Conservation (phyloP, 2,329 filamentous ascomycete genomes). For the Colletotrichum sublineola region DNA sequence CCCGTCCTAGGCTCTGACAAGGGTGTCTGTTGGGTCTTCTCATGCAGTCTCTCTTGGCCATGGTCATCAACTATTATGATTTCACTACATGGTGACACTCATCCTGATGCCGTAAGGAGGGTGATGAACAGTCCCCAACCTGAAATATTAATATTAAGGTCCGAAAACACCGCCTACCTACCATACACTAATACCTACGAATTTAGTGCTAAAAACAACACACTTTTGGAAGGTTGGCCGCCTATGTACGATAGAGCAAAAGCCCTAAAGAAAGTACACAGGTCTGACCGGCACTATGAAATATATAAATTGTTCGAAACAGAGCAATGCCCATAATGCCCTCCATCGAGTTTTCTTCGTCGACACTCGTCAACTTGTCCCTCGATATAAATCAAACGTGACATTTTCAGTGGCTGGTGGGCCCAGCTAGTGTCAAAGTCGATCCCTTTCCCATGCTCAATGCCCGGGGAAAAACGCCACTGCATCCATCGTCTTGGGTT, state of each 20-base stretch:
- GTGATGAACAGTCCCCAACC: background rate
- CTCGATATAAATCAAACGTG: background rate
- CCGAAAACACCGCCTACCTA: background rate
- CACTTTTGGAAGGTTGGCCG: background rate
- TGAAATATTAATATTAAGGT: background rate
- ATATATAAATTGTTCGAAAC: background rate
- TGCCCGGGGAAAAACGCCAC: too few relatives aligned
- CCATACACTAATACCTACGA: background rate
- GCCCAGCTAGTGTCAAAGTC: background rate
- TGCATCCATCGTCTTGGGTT: background rate
- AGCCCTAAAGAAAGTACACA: background rate
- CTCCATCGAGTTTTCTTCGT: background rate
- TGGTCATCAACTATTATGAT: background rate
- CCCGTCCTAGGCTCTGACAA: too few relatives aligned
- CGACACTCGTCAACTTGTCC: conserved; percentile 4
- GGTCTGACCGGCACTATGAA: background rate
- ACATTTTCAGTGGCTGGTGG: background rate
- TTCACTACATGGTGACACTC: background rate
- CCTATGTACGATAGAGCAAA: background rate
- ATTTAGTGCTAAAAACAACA: too few relatives aligned
- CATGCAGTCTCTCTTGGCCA: background rate
- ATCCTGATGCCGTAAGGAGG: background rate
- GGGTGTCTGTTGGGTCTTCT: background rate
- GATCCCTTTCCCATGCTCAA: background rate
- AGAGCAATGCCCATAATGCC: background rate